These are phyloP conservation scores for Penicillium manginii DNA, from an alignment of 495 filamentous ascomycete species.

Conservation along the genomic window DNA sequence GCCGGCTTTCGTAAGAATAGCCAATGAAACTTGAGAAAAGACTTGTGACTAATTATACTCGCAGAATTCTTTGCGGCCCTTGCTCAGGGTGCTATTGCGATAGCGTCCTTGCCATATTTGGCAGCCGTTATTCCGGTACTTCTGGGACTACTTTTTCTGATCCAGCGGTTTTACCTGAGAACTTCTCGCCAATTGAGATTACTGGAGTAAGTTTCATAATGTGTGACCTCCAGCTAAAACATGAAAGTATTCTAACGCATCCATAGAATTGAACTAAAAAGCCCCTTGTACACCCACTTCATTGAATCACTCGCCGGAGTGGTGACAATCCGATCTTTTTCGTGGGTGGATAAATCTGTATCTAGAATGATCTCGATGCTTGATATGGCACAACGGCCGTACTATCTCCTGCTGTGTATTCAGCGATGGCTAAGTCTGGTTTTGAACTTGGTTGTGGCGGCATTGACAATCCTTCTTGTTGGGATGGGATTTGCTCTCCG, in stretches of 20 bases:
- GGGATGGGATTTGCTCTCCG: slow-evolving; percentile 23
- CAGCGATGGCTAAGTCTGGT: slow-evolving; percentile 44
- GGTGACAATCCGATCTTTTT: slow-evolving; percentile 45
- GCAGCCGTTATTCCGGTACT: slow-evolving; percentile 28
- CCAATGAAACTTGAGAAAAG: background rate
- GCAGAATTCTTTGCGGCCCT: slow-evolving; percentile 23
- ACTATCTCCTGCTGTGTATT: slow-evolving; percentile 45
- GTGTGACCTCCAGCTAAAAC: background rate
- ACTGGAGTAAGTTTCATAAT: slow-evolving; percentile 51
- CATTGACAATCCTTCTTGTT: slow-evolving; percentile 30
- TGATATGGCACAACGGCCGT: slow-evolving; percentile 42
- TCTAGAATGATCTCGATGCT: slow-evolving; percentile 28
- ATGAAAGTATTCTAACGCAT: background rate
- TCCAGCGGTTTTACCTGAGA: slow-evolving; percentile 83
- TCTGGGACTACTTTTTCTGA: slow-evolving; percentile 51
- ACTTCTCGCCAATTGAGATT: slow-evolving; percentile 82
- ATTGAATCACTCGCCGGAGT: slow-evolving; percentile 44
- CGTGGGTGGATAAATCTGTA: slow-evolving; percentile 28
- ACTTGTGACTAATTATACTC: background rate
- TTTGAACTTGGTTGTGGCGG: slow-evolving; percentile 29
- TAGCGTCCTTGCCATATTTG: slow-evolving; percentile 37
- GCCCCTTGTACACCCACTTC: slow-evolving; percentile 46
- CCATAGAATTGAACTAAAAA: slow-evolving; percentile 42
- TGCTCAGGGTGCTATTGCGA: slow-evolving; percentile 24
- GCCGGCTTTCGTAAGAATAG: slow-evolving; percentile 15